Base-by-base conservation (phyloP, 2,329 filamentous ascomycete genomes). In the Rhinocladiella mackenziei region DNA sequence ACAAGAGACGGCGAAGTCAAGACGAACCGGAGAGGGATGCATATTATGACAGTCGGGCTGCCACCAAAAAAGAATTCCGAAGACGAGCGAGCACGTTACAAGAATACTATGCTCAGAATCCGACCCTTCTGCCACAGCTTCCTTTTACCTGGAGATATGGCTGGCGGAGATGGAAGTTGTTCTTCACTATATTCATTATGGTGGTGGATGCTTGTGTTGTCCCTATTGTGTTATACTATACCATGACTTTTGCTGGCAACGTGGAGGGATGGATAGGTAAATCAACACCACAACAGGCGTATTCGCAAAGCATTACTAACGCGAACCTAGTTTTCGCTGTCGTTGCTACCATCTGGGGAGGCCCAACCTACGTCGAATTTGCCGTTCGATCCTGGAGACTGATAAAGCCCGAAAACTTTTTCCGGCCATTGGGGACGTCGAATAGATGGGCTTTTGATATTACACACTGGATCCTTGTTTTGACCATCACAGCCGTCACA, bases 41-140 rank as follows among this genome's bases (percentile, higher is more conserved):
- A 33, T 58, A 58, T 39, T 56, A 56, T 40, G 56, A 58, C 38
- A 58, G 56, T 44, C 52, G 56, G 25, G 56, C 56, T n/a, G 56
- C 56, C 11, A 58, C 56, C 10, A 58, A 58, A 37, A 29, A 45
- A 41, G 56, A 58, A 36, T 58, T 55, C 40, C 45, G 52, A 19
- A 52, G 56, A 32, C 43, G 56, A 41, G 56, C 50, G 33, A 56
- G 50, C 25, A 58, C 56, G 2, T 33, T 58, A 22, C 50, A 56
- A 41, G 52, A 56, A 39, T 58, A 58, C 38, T 58, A 58, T 39
- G 10, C 39, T 10, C 38, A 58, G 13, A 39, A 58, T 33, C 54
- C 56, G 2, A 43, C 46, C n/a, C 36, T 58, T 3, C 37, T 58
- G n/a, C 56, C 56, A 14, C 56, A 58, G 42, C 30, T 58, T 6